phyloP scores from a whole-genome alignment of 345 rosid genomes.

The Populus davidiana region DNA sequence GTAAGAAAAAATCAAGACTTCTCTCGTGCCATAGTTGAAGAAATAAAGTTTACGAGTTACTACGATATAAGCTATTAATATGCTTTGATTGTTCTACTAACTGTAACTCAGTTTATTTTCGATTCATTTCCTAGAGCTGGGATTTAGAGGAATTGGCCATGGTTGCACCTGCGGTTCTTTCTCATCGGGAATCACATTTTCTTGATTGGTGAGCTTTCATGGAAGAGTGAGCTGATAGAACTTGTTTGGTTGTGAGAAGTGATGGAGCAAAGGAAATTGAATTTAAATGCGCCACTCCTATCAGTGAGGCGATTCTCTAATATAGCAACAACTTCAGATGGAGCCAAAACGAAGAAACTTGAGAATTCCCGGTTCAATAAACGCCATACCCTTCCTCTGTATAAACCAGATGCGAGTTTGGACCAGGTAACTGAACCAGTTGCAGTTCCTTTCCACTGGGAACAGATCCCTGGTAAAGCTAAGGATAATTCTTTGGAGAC shows the following conservation, averaged over 20 bases:
- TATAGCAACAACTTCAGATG: constrained; percentile 31
- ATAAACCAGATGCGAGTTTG: constrained; percentile 30
- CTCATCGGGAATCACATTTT: background rate
- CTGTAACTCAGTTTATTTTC: background rate
- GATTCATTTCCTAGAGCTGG: background rate
- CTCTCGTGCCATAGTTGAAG: background rate
- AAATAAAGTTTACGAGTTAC: background rate
- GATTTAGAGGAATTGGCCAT: background rate
- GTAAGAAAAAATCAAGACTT: no score
- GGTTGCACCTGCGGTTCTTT: background rate
- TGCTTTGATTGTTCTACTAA: background rate
- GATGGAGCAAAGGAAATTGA: constrained; percentile 76
- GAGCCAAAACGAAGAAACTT: constrained; percentile 22
- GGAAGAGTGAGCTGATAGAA: constrained; percentile 5
- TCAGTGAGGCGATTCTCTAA: constrained; percentile 66
- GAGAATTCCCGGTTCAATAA: constrained; percentile 28
- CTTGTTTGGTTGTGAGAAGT: background rate
- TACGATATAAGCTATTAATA: background rate
- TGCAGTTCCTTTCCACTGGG: constrained; percentile 91
- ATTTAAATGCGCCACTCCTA: constrained; percentile 71
- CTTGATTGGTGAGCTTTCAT: constrained; percentile 1
- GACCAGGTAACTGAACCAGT: constrained; percentile 71
- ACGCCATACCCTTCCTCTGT: constrained; percentile 25
- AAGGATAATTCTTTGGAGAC: constrained; percentile 28
- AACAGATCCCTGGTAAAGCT: constrained; percentile 70